Base-by-base conservation (phyloP, 768 basidiomycete species). In the Piloderma croceum region DNA sequence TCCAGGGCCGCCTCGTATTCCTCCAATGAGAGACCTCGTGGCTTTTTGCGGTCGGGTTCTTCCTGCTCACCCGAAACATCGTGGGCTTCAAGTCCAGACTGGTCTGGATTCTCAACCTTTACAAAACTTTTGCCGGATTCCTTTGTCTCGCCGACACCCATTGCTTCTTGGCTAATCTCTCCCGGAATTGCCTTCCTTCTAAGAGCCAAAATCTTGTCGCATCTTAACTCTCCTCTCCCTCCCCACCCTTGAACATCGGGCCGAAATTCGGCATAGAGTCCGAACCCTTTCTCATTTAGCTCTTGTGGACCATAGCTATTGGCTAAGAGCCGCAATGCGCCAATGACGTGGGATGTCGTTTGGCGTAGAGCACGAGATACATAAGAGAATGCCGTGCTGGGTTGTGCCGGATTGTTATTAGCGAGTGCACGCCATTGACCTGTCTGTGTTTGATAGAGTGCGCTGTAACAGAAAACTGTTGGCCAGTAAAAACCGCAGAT, bases 231-330 rank as follows among this genome's bases (percentile, higher is more conserved):
- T 3, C 81, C 86, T 41, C 77, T 73, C 57, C 83, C 76, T 5
- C 93, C 93, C 93, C 93, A 98, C 19, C 77, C 80, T 20, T 78
- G 78, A 1, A 80, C 81, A 10, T 70, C 68, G 7, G 93, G 93
- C 43, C 93, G 80, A 60, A 97, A 96, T 13, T 87, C 83, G 19
- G 79, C 76, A 57, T 97, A 98, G 31, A 98, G 68, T 15, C 71
- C 63, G 68, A 85, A 92, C 7, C 83, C 94, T 41, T 70, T 64
- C 34, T 56, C 57, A 52, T 82, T 84, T 15, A 90, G 67, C 37
- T 83, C 79, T 33, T 70, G 56, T 0, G 74, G 66, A 6, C 66
- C 46, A 49, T 76, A 87, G 46, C 75, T 82, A 23, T 69, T 62
- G 4, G 79, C 82, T 24, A 90, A 67, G 22, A 89, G 66, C 39